Evolutionary conservation across 306 rosid species (phyloP), one percentile per base, ranked within the genome.

Genomic region (Erythrophleum fordii): DNA sequence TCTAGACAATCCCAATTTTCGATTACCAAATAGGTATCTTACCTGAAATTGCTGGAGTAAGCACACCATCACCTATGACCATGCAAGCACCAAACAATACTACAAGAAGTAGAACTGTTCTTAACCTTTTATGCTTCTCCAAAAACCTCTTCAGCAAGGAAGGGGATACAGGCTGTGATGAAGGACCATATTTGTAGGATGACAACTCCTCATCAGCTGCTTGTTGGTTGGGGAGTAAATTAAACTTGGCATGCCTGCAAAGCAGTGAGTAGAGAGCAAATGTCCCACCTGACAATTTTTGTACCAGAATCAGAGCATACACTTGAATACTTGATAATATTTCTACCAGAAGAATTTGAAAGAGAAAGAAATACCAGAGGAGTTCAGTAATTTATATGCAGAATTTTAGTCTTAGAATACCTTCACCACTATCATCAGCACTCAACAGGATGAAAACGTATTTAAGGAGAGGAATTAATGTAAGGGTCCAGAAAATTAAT

Each of bases 1-100:
- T 16, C 51, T 61, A 48, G 37, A 44, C 69, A 76, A 39, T 18
- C 77, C 52, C 51, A 39, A n/a, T 6, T 56, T 51, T 70, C 69
- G 62, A 26, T 68, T 56, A 62, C 53, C 16, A 4, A 23, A 25
- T 39, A 14, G 69, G 78, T 69, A 29, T 73, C 81, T 58, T 64
- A 93, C 97, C 97, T 83, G 98, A 93, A 82, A 93, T 93, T 80
- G 97, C 97, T 8, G 98, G 98, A 80, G 98, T 91, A 35, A 93
- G 92, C 72, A 93, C 94, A 8, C 98, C 98, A 73, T 93, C 98
- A 23, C 97, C 98, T 62, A 93, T 83, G 87, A 93, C 97, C 98
- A 93, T 93, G 86, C 93, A 91, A 71, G 94, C 93, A 73, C 97
- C 97, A 77, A 93, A 86, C 67, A 93, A 68, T 11, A 91, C 98